Conservation (phyloP, 169 alveolate species). For the Plasmodium chabaudi region DNA sequence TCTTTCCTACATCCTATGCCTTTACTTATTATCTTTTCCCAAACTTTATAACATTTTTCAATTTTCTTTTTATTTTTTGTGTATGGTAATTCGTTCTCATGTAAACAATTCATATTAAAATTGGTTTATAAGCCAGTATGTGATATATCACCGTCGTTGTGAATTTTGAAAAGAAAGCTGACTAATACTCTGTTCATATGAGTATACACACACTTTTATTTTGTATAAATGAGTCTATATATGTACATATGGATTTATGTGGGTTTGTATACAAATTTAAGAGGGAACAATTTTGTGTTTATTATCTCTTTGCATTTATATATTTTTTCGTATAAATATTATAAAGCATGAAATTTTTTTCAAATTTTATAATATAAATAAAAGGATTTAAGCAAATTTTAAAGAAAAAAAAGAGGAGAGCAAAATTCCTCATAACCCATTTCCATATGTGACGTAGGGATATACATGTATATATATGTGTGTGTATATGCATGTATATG, state of each 20-base stretch:
- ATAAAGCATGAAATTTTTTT: too few species aligned
- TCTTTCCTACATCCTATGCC: conserved; percentile 48
- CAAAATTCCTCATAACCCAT: too few species aligned
- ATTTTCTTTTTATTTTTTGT: conserved; percentile 18
- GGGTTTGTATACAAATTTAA: too few species aligned
- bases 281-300: too few species aligned
- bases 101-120: conserved; percentile 16
- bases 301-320: too few species aligned
- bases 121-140: background rate
- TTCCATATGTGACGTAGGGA: background rate
- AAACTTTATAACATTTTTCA: conserved; percentile 30
- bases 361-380: too few species aligned
- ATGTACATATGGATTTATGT: too few species aligned
- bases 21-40: conserved; percentile 57
- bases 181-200: background rate
- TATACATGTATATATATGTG: background rate
- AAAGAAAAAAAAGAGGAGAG: too few species aligned
- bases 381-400: too few species aligned
- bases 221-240: background rate
- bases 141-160: background rate
- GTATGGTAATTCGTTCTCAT: conserved; percentile 4
- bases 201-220: too few species aligned
- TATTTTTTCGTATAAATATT: too few species aligned
- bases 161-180: background rate
- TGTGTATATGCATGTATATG: background rate